Conservation (phyloP, 108 stramenopile genomes). For the Pseudonitzschia delicatissima region DNA sequence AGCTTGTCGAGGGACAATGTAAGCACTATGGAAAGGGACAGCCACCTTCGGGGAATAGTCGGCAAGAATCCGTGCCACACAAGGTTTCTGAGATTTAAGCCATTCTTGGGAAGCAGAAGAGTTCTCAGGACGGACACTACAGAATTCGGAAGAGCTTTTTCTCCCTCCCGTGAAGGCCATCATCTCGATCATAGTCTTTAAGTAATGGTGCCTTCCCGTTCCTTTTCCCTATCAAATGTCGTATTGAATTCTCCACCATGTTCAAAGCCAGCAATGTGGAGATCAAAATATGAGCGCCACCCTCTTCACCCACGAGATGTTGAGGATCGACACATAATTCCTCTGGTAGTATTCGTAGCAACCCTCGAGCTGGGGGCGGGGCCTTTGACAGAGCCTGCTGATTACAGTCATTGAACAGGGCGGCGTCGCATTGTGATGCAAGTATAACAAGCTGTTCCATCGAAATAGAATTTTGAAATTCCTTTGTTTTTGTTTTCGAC, state of each 20-base stretch:
- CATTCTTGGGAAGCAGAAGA: conserved; percentile 46
- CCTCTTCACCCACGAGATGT: background rate
- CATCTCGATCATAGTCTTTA: conserved; percentile 33
- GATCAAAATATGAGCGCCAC: conserved; percentile 9
- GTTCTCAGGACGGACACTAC: conserved; percentile 16
- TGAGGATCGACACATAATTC: background rate
- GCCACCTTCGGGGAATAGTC: conserved; percentile 31
- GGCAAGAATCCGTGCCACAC: conserved; percentile 68
- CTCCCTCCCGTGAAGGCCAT: background rate
- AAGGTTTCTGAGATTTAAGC: conserved; percentile 68
- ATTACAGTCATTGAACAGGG: background rate
- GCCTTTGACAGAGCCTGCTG: background rate
- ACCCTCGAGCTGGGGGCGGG: background rate
- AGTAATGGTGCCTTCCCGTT: conserved; percentile 42
- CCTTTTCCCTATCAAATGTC: conserved; percentile 20
- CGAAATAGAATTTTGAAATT: background rate
- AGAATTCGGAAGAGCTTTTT: background rate
- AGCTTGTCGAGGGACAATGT: conserved; percentile 7
- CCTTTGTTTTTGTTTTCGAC: background rate
- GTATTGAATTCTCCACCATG: conserved; percentile 53
- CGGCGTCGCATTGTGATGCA: background rate
- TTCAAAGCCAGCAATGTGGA: conserved; percentile 47
- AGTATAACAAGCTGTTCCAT: background rate
- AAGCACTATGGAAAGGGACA: background rate
- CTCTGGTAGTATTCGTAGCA: conserved; percentile 1